These are phyloP conservation scores for Pistacia atlantica DNA, from an alignment of 345 rosid genomes.

Conservation along the genomic window DNA sequence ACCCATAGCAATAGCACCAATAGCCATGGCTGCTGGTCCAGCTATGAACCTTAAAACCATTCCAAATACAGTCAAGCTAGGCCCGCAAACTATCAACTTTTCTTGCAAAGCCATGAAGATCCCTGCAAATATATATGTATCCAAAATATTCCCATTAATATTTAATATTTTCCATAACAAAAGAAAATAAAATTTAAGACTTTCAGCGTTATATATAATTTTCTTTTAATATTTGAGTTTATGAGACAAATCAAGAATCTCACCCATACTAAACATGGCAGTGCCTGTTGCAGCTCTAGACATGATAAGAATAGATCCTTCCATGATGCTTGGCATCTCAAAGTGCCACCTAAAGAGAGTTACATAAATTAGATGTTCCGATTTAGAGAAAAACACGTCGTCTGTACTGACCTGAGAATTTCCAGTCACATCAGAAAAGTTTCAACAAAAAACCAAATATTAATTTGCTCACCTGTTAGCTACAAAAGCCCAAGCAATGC, in stretches of 20 bases:
- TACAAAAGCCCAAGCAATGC: constrained; percentile 72
- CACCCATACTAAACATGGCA: constrained; percentile 96
- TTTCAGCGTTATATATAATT: too few species aligned
- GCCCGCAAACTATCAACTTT: constrained; percentile 74
- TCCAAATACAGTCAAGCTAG: constrained; percentile 49
- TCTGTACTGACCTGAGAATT: too few species aligned
- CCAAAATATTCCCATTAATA: too few species aligned
- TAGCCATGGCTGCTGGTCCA: constrained; percentile 79
- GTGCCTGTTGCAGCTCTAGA: constrained; percentile 95
- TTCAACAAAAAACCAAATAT: background rate
- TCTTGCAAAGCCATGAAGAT: constrained; percentile 45
- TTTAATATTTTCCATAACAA: too few species aligned
- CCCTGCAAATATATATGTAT: too few species aligned
- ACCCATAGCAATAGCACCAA: constrained; percentile 63
- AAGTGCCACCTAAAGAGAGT: constrained; percentile 62
- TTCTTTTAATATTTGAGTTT: too few species aligned
- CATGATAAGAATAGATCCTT: constrained; percentile 72
- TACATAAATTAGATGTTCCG: too few species aligned
- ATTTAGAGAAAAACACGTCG: too few species aligned
- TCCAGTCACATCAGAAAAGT: too few species aligned
- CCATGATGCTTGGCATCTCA: constrained; percentile 77
- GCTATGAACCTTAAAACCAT: constrained; percentile 69
- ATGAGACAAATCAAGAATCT: background rate
- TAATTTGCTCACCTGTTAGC: constrained; percentile 50
- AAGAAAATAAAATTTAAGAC: too few species aligned